Percentiles rank a stretch among this genome's conserved stretches.
Evolutionary conservation across 305 asterid species (phyloP).

Genomic region (Fraxinus paxiana): DNA sequence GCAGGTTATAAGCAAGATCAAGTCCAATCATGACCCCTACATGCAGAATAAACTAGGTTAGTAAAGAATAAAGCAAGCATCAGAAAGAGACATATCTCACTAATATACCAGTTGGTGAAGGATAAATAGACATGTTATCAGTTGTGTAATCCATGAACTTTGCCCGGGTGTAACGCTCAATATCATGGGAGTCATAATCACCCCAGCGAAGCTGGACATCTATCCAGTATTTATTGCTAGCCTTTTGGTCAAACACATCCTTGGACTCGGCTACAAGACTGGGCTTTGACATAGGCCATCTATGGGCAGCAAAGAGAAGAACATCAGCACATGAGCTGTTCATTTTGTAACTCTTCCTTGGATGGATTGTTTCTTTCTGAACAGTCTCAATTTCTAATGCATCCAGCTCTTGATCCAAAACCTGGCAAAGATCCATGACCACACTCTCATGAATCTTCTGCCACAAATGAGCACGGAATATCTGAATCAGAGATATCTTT

Average conservation of each 20-base stretch:
- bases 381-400: conserved; percentile 98
- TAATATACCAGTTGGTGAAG: conserved; percentile 89
- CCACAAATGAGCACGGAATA: conserved; percentile 99
- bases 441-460: conserved; percentile 99
- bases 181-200: conserved; percentile 97
- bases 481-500: conserved; percentile 92
- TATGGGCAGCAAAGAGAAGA: conserved; percentile 96
- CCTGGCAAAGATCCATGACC: conserved; percentile 99
- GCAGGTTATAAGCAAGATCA: conserved; percentile 93
- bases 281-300: conserved; percentile 99
- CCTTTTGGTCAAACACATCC: conserved; percentile 98
- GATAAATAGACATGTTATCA: conserved; percentile 97
- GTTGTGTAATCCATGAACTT: conserved; percentile 98
- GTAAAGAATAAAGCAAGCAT: background rate
- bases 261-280: conserved; percentile 97
- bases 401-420: conserved; percentile 94
- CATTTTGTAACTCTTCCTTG: conserved; percentile 99
- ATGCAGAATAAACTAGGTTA: conserved; percentile 18
- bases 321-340: conserved; percentile 98
- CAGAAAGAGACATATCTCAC: background rate
- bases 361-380: conserved; percentile 97
- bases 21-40: conserved; percentile 98
- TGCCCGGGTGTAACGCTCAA: conserved; percentile 92
- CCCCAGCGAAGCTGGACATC: conserved; percentile 99
- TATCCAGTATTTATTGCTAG: conserved; percentile 96